Conservation (phyloP, 257 asterid species). For the Ilex aquifolium region DNA sequence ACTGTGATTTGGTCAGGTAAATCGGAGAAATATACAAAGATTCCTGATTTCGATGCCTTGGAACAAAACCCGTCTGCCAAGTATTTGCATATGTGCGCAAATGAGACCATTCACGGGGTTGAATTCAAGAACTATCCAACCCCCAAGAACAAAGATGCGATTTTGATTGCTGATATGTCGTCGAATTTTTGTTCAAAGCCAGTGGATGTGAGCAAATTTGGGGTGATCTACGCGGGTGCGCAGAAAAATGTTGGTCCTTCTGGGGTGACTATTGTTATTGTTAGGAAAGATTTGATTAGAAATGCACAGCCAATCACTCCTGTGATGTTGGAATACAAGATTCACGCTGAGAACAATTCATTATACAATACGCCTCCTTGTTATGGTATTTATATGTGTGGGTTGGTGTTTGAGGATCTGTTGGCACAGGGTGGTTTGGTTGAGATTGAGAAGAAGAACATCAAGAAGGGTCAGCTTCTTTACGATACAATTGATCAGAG, state of each 20-base stretch:
- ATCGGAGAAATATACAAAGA: constrained; percentile 73
- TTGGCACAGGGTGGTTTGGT: constrained; percentile 76
- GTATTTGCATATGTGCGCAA: constrained; percentile 81
- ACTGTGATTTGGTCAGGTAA: constrained; percentile 77
- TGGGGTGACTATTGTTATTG: constrained; percentile 78
- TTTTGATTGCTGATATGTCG: constrained; percentile 90
- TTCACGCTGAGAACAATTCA: constrained; percentile 81
- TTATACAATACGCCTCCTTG: constrained; percentile 93
- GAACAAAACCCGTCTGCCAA: constrained; percentile 55
- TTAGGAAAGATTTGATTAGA: constrained; percentile 69
- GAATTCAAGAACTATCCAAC: constrained; percentile 74
- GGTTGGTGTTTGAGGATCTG: constrained; percentile 84
- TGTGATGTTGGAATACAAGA: constrained; percentile 84
- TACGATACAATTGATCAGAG: constrained; percentile 79
- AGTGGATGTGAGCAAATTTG: constrained; percentile 66
- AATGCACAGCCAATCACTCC: constrained; percentile 69
- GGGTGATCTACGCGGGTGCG: constrained; percentile 91
- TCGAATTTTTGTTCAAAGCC: constrained; percentile 95
- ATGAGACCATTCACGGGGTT: constrained; percentile 95
- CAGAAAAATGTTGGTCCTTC: constrained; percentile 98
- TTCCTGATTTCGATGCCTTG: constrained; percentile 55
- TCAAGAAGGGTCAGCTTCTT: constrained; percentile 52
- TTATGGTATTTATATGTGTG: constrained; percentile 88
- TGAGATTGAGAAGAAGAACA: constrained; percentile 84
- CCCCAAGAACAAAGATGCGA: constrained; percentile 36